Evolutionary conservation across 495 filamentous ascomycete genomes (phyloP), one percentile per base, ranked within the genome.

Genomic region (Eremomyces bilateralis): DNA sequence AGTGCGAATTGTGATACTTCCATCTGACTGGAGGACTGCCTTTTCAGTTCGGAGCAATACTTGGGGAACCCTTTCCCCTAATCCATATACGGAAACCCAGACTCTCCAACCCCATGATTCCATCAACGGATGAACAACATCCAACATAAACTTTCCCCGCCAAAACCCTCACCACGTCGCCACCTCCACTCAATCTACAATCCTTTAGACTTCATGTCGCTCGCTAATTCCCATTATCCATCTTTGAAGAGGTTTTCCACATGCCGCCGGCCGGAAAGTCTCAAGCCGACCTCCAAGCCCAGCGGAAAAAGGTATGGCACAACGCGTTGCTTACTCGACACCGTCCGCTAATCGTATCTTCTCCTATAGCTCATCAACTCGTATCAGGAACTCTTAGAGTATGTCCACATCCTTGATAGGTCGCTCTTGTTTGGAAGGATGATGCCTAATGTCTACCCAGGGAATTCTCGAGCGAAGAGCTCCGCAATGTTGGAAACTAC

Each of bases 361-460:
- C n/a, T n/a, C n/a, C n/a, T n/a, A n/a, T 53, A 95, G 85, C 85
- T 97, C 61, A 80, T 82, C 49, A 79, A 75, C 53, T 94, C 85
- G 38, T 97, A 97, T 59, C 74, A 90, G 66, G 80, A 91, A 60
- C 64, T 97, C 47, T 68, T 95, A 47, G 75, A 82, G 84, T 93
- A 75, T 56, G 79, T 61, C 42, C 21, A 6, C 31, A 15, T 35
- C 22, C 40, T 36, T 18, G 13, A n/a, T 6, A 11, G 13, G 19
- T 18, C 34, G 27, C 29, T 21, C 27, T 19, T 31, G 16, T 20
- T 33, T 40, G 15, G 4, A 36, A 44, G 21, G 37, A 42, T 28
- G 46, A 31, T 22, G 24, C 41, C 41, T 34, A 6, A 13, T 13
- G 13, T 10, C 34, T 15, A 6, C 27, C 29, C 51, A 95, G 85